Evolutionary conservation across 2,329 filamentous ascomycete genomes (phyloP).

Genomic region (Beauveria brongniartii): DNA sequence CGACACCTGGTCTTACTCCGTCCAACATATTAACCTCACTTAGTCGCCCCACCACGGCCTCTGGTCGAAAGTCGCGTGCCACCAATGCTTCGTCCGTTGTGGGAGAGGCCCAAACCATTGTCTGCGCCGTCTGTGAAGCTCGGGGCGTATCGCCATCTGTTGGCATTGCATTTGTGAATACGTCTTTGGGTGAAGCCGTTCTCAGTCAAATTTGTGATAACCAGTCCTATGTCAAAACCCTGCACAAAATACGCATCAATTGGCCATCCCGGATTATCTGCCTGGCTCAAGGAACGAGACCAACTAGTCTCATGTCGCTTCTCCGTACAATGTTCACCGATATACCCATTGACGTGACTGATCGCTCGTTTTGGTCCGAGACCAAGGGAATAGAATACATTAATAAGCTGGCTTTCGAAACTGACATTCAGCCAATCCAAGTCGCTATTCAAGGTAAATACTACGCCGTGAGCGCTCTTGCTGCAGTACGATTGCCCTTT

Average conservation of each 20-base stretch:
- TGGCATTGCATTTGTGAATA: constrained; percentile 79
- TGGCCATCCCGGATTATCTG: constrained; percentile 75
- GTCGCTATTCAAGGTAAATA: constrained; percentile 75
- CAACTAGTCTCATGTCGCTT: constrained; percentile 47
- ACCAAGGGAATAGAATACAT: constrained; percentile 68
- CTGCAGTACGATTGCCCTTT: constrained; percentile 54
- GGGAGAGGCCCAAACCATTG: constrained; percentile 56
- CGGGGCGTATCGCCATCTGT: constrained; percentile 80
- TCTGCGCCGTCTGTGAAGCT: constrained; percentile 85
- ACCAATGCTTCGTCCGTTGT: constrained; percentile 29
- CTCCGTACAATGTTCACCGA: constrained; percentile 14
- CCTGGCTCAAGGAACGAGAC: constrained; percentile 57
- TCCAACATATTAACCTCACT: constrained; percentile 17
- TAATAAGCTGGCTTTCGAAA: constrained; percentile 66
- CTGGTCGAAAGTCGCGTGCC: constrained; percentile 37
- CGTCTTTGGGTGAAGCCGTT: constrained; percentile 74
- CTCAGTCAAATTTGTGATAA: constrained; percentile 90
- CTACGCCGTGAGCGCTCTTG: constrained; percentile 76
- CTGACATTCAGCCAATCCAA: constrained; percentile 75
- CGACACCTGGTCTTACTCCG: constrained; percentile 1
- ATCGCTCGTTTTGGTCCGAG: constrained; percentile 81
- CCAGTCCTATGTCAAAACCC: constrained; percentile 80
- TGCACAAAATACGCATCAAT: constrained; percentile 79
- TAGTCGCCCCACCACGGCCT: constrained; percentile 30
- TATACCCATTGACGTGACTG: constrained; percentile 39